Percentiles rank a stretch among this genome's conserved stretches.
Conservation (phyloP, 768 basidiomycete species). For the Xerocomus potaroensis region DNA sequence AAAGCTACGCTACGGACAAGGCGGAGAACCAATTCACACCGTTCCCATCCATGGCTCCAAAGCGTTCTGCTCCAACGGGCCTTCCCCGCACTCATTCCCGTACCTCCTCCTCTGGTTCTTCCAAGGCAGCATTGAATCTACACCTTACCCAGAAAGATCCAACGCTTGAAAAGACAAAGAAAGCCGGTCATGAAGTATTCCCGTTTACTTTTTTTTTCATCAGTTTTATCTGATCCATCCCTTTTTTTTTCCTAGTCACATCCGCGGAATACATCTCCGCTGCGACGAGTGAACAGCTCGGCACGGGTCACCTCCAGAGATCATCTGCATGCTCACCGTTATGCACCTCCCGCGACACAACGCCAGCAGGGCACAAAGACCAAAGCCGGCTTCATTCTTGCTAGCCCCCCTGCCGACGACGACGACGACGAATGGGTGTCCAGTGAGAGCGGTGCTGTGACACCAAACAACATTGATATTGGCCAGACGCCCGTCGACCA, state of each 20-base stretch:
- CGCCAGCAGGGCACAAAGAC: constrained; percentile 32
- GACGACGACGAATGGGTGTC: constrained; percentile 79
- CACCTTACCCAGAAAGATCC: constrained; percentile 68
- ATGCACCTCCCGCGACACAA: constrained; percentile 24
- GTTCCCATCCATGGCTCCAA: constrained; percentile 43
- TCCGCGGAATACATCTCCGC: constrained; percentile 25
- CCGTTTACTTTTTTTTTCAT: constrained; percentile 8
- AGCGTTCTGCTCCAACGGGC: constrained; percentile 42
- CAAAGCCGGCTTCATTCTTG: constrained; percentile 57
- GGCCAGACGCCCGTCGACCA: constrained; percentile 31
- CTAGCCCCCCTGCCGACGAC: constrained; percentile 44
- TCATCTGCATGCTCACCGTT: constrained; percentile 33
- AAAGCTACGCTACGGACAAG: constrained; percentile 11
- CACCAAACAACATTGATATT: constrained; percentile 50
- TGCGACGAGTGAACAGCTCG: constrained; percentile 25
- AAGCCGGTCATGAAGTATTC: constrained; percentile 43
- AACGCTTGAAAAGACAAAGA: constrained; percentile 50
- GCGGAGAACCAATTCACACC: constrained; percentile 31
- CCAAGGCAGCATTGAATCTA: constrained; percentile 55
- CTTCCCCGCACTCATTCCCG: constrained; percentile 60
- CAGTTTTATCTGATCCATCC: constrained; percentile 12
- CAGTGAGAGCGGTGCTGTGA: constrained; percentile 70
- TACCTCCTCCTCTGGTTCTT: constrained; percentile 50
- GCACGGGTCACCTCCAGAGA: constrained; percentile 28
- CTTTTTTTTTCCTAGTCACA: constrained; percentile 10